Base-by-base conservation (phyloP, 306 rosid genomes). In the Carpinus viminea region DNA sequence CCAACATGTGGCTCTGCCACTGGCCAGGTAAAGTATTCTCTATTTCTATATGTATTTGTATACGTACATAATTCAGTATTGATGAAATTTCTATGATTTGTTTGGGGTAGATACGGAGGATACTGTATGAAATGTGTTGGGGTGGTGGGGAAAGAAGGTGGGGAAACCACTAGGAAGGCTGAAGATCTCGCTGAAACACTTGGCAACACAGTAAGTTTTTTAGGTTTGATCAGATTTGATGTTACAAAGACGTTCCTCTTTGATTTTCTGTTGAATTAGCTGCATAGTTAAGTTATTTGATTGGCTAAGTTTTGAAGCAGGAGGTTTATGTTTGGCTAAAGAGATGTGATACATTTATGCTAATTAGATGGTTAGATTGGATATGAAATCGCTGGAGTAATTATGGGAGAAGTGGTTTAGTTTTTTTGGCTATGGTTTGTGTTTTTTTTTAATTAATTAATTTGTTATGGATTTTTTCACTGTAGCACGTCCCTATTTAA, bases 111-210 rank as follows among this genome's bases (percentile, higher is more conserved):
- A 95, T 50, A 85, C 91, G 78, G 81, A 85, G 78, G 88, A 72
- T 28, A 86, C 81, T n/a, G 97, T 91, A 54, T 80, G 90, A 74
- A 82, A 73, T 82, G 94, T 79, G 82, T 88, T 95, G 0, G 99
- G 98, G 69, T 85, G 85, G 77, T 95, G 99, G 99, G 77, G 96
- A 12, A 86, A 51, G 89, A 84, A 65, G 77, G 94, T 91, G 99
- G 88, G 64, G 98, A 91, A 78, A 87, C 94, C 7, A 83, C 94
- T 28, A 88, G 77, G 85, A 91, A 85, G 81, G 98, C 99, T 45
- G 99, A 95, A 86, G 88, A 64, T 87, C 86, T 95, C 68, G 99
- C 98, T 34, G 94, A 75, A 95, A 93, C 85, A 93, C 99, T 43
- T 95, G 99, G 99, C 94, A 90, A 80, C 96, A 94, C 82, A 78